Percentiles rank a stretch among this genome's conserved stretches.
These are phyloP conservation scores for Paramarasmius palmivorus DNA, from an alignment of 1,284 basidiomycete species.

Conservation along the genomic window DNA sequence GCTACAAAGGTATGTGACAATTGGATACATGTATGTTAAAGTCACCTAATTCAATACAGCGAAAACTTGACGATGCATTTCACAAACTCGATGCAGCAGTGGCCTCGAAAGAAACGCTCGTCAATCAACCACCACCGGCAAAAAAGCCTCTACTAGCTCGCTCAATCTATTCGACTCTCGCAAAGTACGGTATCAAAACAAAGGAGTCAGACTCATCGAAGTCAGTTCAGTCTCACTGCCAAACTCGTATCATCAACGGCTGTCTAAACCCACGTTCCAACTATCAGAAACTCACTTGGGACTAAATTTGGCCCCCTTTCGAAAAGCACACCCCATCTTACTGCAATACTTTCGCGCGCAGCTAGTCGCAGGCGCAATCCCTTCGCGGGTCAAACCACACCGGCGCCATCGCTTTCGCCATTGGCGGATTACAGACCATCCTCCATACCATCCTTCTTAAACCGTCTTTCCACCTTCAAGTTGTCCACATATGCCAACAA, in stretches of 20 bases:
- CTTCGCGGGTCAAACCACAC: slow-evolving; percentile 38
- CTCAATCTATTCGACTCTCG: slow-evolving; percentile 71
- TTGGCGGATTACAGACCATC: slow-evolving; percentile 75
- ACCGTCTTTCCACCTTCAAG: slow-evolving; percentile 73
- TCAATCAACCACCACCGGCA: slow-evolving; percentile 42
- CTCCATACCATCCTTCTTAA: slow-evolving; percentile 67
- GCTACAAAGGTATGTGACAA: slow-evolving; percentile 7
- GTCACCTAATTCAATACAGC: slow-evolving; percentile 34
- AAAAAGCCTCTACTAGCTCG: slow-evolving; percentile 55
- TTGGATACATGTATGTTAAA: background rate
- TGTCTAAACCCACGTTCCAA: slow-evolving; percentile 5
- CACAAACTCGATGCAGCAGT: slow-evolving; percentile 56
- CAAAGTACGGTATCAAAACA: slow-evolving; percentile 69
- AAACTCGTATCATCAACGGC: slow-evolving; percentile 16
- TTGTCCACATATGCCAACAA: slow-evolving; percentile 78
- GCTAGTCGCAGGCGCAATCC: slow-evolving; percentile 55
- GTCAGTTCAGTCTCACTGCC: slow-evolving; percentile 16
- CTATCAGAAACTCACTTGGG: background rate
- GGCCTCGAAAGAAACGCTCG: slow-evolving; percentile 24
- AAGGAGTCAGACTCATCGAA: slow-evolving; percentile 49
- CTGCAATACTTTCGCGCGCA: slow-evolving; percentile 65
- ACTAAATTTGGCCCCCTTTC: slow-evolving; percentile 33
- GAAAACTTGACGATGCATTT: slow-evolving; percentile 75
- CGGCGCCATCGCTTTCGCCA: slow-evolving; percentile 33
- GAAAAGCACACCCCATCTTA: slow-evolving; percentile 65